These are phyloP conservation scores for Ricinus communis DNA, from an alignment of 345 rosid species.

Conservation along the genomic window DNA sequence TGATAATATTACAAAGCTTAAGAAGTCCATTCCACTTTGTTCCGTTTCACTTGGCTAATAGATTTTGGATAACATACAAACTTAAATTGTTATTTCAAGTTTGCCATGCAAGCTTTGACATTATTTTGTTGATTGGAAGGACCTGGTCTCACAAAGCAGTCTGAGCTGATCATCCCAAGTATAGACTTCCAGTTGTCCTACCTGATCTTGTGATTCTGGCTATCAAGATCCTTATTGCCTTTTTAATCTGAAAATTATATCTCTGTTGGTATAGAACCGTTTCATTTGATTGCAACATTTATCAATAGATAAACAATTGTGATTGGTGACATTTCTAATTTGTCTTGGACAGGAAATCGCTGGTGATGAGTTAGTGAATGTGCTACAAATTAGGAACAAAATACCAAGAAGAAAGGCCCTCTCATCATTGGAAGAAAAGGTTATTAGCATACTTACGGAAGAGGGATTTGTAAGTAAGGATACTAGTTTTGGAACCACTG, in stretches of 20 bases:
- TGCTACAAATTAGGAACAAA: conserved; percentile 76
- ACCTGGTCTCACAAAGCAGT: not conserved
- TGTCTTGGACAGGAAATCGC: conserved; percentile 66
- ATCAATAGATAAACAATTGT: not conserved
- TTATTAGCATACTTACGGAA: conserved; percentile 74
- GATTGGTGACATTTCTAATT: conserved; percentile 9
- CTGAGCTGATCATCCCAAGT: not conserved
- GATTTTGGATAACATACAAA: not conserved
- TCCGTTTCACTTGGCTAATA: not conserved
- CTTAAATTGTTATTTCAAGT: not conserved
- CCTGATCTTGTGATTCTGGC: not conserved
- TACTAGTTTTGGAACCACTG: conserved; percentile 47
- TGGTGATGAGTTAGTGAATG: conserved; percentile 70
- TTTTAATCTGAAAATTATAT: not conserved
- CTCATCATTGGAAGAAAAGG: conserved; percentile 73
- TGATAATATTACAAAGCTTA: not conserved
- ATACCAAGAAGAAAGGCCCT: conserved; percentile 91
- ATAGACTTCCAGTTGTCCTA: not conserved
- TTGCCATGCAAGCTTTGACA: not conserved
- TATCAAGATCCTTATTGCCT: not conserved
- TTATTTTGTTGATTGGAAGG: conserved; percentile 8
- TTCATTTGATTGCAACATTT: not conserved
- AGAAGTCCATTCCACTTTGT: not conserved
- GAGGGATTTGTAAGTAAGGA: conserved; percentile 79
- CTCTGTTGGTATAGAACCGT: not conserved